Percentiles rank a stretch among this genome's conserved stretches.
Evolutionary conservation across 805 yeast species (phyloP).

Genomic region (Saccharomyces paradoxus): DNA sequence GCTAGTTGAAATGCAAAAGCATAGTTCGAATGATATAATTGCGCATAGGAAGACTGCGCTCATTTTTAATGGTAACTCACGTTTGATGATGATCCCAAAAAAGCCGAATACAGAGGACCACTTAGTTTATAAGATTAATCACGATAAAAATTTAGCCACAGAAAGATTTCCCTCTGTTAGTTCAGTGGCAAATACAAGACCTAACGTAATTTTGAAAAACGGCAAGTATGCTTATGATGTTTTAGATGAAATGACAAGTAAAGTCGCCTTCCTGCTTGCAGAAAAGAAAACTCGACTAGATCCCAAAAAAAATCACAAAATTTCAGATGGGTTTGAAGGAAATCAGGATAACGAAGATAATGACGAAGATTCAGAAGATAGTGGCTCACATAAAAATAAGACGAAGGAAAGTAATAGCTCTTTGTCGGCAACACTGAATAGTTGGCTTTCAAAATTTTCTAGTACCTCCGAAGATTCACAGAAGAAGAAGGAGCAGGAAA

Average conservation of each 20-base stretch:
- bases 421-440: background rate
- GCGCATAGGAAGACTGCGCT: conserved; percentile 6
- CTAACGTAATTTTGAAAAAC: conserved; percentile 11
- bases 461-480: background rate
- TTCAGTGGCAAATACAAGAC: conserved; percentile 13
- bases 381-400: background rate
- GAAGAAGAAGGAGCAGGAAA: conserved; percentile 5
- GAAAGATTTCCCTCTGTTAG: conserved; percentile 9
- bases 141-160: conserved; percentile 1
- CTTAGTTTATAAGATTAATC: conserved; percentile 8
- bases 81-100: conserved; percentile 14
- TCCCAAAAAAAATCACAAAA: background rate
- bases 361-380: background rate
- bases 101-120: conserved; percentile 9
- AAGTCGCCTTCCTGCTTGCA: conserved; percentile 12
- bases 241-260: conserved; percentile 18
- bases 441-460: background rate
- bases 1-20: background rate
- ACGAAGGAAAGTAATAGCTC: background rate
- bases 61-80: conserved; percentile 20
- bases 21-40: background rate
- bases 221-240: conserved; percentile 24
- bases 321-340: background rate
- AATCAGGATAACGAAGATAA: background rate
- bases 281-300: conserved; percentile 3